Evolutionary conservation across 2,329 filamentous ascomycete species (phyloP).

Genomic region (Annulohypoxylon truncatum): DNA sequence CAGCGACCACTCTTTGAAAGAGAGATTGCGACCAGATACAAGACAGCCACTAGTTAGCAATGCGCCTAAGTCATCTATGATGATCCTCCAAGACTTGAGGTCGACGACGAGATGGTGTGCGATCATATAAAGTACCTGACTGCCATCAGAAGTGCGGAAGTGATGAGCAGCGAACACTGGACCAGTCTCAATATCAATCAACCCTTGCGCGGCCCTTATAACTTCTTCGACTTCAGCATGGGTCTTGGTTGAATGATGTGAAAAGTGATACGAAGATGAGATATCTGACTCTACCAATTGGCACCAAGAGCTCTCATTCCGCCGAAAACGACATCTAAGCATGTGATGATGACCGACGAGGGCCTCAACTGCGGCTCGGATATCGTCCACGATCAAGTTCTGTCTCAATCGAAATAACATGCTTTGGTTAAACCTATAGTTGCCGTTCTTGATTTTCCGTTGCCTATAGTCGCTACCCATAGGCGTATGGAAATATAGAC

Average conservation of each 20-base stretch:
- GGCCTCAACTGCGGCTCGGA: conserved; percentile 61
- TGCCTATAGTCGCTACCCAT: conserved; percentile 54
- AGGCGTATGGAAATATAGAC: conserved; percentile 62
- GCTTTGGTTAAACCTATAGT: conserved; percentile 64
- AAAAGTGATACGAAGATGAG: conserved; percentile 58
- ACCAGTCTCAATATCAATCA: conserved; percentile 62
- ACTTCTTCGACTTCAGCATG: conserved; percentile 57
- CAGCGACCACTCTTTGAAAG: conserved; percentile 63
- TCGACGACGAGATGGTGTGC: conserved; percentile 66
- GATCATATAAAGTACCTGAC: conserved; percentile 61
- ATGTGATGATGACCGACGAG: conserved; percentile 63
- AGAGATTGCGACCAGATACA: conserved; percentile 57
- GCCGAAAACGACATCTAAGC: conserved; percentile 61
- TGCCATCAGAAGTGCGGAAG: conserved; percentile 58
- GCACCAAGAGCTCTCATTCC: conserved; percentile 56
- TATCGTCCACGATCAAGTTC: conserved; percentile 55
- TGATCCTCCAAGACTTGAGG: conserved; percentile 62
- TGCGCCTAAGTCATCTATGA: conserved; percentile 63
- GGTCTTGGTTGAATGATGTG: conserved; percentile 55
- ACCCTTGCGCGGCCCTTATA: conserved; percentile 56
- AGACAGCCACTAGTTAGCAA: conserved; percentile 59
- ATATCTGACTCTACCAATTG: conserved; percentile 58
- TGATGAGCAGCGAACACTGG: conserved; percentile 64
- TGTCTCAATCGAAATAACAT: conserved; percentile 60
- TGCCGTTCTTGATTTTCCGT: conserved; percentile 49